A percentile compares a stretch with the other conserved stretches of the same genome.
phyloP scores from a whole-genome alignment of 768 basidiomycete species.

The Lanmaoa rubissima region DNA sequence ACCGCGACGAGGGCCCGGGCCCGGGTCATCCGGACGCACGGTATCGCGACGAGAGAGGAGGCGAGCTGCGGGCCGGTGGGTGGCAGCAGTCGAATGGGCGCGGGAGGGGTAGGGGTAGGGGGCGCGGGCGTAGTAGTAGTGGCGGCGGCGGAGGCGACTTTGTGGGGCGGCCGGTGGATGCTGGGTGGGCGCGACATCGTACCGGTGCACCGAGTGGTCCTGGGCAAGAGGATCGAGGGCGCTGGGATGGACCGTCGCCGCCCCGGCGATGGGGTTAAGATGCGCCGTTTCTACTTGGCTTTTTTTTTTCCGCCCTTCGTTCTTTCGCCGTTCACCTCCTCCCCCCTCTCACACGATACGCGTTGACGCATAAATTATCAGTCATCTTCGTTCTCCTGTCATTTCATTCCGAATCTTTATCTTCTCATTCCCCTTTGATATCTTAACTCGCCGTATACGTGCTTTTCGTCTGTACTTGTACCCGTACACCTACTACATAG shows the following conservation, averaged over 20 bases:
- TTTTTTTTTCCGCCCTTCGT: not conserved
- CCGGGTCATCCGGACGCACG: slow-evolving; percentile 15
- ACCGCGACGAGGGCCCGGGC: slow-evolving; percentile 27
- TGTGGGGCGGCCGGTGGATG: slow-evolving; percentile 45
- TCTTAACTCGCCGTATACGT: not conserved
- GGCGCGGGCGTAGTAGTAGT: slow-evolving; percentile 22
- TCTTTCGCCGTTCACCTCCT: not conserved
- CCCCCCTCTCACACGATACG: not conserved
- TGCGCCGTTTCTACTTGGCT: not conserved
- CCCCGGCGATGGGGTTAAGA: slow-evolving; percentile 27
- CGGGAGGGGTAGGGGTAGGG: slow-evolving; percentile 33
- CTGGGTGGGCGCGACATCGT: slow-evolving; percentile 32
- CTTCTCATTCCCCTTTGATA: slow-evolving; percentile 4
- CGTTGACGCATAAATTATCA: slow-evolving; percentile 28
- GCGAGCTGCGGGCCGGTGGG: slow-evolving; percentile 30
- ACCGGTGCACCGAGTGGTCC: slow-evolving; percentile 26
- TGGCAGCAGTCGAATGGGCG: slow-evolving; percentile 32
- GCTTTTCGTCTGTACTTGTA: slow-evolving; percentile 17
- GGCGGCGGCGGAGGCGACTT: slow-evolving; percentile 23
- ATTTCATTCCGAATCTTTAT: not conserved
- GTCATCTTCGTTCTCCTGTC: slow-evolving; percentile 10
- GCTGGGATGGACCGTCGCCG: slow-evolving; percentile 29
- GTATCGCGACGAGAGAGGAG: slow-evolving; percentile 32
- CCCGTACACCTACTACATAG: slow-evolving; percentile 2
- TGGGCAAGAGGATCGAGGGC: slow-evolving; percentile 21